Conservation (phyloP, 495 filamentous ascomycete species). For the Xanthoparmelia taractica region DNA sequence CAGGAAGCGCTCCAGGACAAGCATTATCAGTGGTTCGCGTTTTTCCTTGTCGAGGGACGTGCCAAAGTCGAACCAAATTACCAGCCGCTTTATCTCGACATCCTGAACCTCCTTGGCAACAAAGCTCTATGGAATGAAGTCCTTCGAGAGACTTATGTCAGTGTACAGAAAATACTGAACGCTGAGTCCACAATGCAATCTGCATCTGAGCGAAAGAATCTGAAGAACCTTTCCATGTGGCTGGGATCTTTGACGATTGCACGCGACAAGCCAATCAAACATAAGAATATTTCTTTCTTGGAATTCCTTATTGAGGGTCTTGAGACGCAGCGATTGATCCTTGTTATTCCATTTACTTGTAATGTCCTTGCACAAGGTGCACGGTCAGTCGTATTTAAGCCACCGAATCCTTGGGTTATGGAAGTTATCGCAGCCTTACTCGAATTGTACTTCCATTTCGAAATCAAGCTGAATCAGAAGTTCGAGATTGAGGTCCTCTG, state of each 20-base stretch:
- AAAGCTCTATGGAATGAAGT: constrained; percentile 77
- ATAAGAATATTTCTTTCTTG: constrained; percentile 94
- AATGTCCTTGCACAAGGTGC: constrained; percentile 80
- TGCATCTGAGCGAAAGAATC: constrained; percentile 68
- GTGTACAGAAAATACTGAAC: constrained; percentile 77
- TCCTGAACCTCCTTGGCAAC: constrained; percentile 75
- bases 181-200: constrained; percentile 74
- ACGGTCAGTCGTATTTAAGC: constrained; percentile 82
- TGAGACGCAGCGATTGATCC: constrained; percentile 77
- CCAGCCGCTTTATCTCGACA: constrained; percentile 82
- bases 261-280: constrained; percentile 90
- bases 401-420: constrained; percentile 96
- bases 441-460: constrained; percentile 86
- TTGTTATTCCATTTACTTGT: constrained; percentile 94
- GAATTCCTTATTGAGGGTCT: constrained; percentile 87
- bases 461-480: constrained; percentile 88
- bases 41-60: constrained; percentile 90
- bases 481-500: constrained; percentile 98
- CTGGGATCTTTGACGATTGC: constrained; percentile 89
- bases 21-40: constrained; percentile 93
- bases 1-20: constrained; percentile 66
- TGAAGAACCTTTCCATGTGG: constrained; percentile 91
- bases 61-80: constrained; percentile 96
- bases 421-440: constrained; percentile 81
- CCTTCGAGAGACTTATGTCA: constrained; percentile 84